Conservation (phyloP, 2,329 filamentous ascomycete species). For the Orbilia ellipsospora region DNA sequence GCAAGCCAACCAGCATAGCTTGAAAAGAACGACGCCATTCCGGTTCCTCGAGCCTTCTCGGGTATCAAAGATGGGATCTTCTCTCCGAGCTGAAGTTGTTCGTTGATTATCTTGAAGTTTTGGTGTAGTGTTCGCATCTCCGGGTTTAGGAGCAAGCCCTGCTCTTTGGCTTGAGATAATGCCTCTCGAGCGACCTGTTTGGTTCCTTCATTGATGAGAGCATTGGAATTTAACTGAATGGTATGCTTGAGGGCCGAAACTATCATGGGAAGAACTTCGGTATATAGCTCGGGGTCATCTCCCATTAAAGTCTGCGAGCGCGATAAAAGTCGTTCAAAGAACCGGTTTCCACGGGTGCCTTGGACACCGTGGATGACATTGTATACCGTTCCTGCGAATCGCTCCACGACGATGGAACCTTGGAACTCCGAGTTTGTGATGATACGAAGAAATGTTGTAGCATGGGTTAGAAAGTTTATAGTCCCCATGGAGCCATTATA, state of each 20-base stretch:
- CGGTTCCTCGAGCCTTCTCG: conserved; percentile 11
- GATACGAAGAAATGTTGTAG: conserved; percentile 63
- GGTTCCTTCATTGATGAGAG: conserved; percentile 56
- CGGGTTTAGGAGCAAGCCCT: conserved; percentile 52
- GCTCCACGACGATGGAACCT: conserved; percentile 64
- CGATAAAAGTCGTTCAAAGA: conserved; percentile 61
- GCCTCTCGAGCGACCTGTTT: conserved; percentile 54
- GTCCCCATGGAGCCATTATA: conserved; percentile 9
- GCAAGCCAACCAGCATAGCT: conserved; percentile 20
- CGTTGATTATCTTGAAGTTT: conserved; percentile 54
- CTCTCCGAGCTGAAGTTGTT: conserved; percentile 58
- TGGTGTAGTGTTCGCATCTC: conserved; percentile 55
- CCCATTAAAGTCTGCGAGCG: conserved; percentile 38
- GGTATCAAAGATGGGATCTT: conserved; percentile 56
- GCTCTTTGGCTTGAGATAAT: conserved; percentile 55
- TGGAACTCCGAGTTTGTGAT: conserved; percentile 64
- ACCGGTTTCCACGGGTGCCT: conserved; percentile 61
- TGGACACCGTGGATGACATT: conserved; percentile 64
- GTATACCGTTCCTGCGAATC: conserved; percentile 64
- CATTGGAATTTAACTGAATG: conserved; percentile 58
- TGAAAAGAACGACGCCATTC: conserved; percentile 21
- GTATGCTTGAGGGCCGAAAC: conserved; percentile 35
- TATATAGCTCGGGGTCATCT: conserved; percentile 20
- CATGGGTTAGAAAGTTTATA: conserved; percentile 29
- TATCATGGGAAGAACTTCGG: conserved; percentile 45